A percentile compares a stretch with the other conserved stretches of the same genome.
phyloP scores from a whole-genome alignment of 2,329 filamentous ascomycete genomes.

The Paraphaeosphaeria minitans region DNA sequence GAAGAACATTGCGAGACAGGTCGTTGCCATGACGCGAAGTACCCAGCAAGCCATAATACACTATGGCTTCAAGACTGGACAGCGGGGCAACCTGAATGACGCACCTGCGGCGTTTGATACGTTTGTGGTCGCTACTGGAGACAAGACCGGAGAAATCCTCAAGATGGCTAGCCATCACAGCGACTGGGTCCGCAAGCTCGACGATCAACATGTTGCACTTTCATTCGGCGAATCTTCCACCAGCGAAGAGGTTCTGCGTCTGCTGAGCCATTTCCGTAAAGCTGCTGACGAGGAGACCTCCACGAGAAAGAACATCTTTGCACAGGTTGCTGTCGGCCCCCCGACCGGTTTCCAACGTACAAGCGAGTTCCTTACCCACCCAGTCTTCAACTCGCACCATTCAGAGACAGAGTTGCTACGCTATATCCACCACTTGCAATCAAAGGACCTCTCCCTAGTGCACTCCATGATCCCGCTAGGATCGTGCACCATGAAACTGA shows the following conservation, averaged over 20 bases:
- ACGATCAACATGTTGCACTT: constrained; percentile 67
- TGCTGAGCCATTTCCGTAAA: constrained; percentile 61
- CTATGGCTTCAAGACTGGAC: constrained; percentile 67
- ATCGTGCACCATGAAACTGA: constrained; percentile 98
- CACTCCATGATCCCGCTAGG: constrained; percentile 98
- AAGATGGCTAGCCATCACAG: constrained; percentile 56
- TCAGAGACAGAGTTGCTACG: constrained; percentile 93
- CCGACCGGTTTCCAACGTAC: constrained; percentile 66
- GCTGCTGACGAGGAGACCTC: constrained; percentile 38
- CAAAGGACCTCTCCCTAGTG: constrained; percentile 89
- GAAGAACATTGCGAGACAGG: constrained; percentile 79
- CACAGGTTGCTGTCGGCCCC: constrained; percentile 47
- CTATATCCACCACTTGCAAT: constrained; percentile 91
- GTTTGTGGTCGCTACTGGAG: constrained; percentile 64
- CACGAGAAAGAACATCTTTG: constrained; percentile 18
- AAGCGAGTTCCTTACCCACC: constrained; percentile 80
- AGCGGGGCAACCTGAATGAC: constrained; percentile 61
- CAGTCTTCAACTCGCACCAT: constrained; percentile 93
- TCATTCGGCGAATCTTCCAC: constrained; percentile 78
- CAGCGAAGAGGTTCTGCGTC: constrained; percentile 60
- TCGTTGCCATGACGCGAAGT: constrained; percentile 72
- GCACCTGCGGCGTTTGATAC: constrained; percentile 77
- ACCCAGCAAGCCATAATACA: constrained; percentile 68
- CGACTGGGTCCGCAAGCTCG: constrained; percentile 68
- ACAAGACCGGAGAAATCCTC: constrained; percentile 58